Percentiles rank a stretch among this genome's conserved stretches.
Evolutionary conservation across 805 yeast species (phyloP).

Genomic region (Blastobotrys parvus): DNA sequence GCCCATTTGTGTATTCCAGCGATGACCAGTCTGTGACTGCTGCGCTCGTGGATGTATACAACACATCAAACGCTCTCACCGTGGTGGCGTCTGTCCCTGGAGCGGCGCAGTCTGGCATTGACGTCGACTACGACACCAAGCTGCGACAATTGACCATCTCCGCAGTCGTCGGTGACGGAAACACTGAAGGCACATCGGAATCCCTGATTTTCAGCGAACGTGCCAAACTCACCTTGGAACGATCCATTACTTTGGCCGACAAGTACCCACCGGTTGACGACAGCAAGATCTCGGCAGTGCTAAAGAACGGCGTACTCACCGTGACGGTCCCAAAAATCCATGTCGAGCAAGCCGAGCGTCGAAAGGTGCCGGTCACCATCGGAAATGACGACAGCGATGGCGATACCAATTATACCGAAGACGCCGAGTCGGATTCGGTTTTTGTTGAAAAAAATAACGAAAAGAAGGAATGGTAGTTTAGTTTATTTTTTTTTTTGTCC

Average conservation of each 20-base stretch:
- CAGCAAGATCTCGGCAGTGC: constrained; percentile 45
- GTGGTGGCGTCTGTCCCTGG: constrained; percentile 53
- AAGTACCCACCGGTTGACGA: constrained; percentile 42
- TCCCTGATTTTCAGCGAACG: constrained; percentile 43
- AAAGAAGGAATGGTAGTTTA: neutral
- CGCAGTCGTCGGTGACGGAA: constrained; percentile 24
- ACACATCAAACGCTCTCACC: constrained; percentile 37
- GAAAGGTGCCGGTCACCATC: neutral
- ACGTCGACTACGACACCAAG: constrained; percentile 52
- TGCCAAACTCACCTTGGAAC: constrained; percentile 48
- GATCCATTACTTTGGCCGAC: constrained; percentile 46
- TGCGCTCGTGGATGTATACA: constrained; percentile 53
- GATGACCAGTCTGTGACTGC: constrained; percentile 29
- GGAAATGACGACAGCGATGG: neutral
- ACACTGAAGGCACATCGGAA: constrained; percentile 32
- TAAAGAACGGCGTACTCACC: constrained; percentile 46
- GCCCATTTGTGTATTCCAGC: neutral
- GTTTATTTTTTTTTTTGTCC: neutral
- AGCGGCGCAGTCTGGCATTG: constrained; percentile 43
- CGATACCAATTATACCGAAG: neutral
- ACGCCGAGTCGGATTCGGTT: neutral
- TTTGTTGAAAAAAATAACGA: neutral
- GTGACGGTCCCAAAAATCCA: constrained; percentile 21
- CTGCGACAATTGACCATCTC: constrained; percentile 44
- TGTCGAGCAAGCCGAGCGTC: neutral